Evolutionary conservation across 306 rosid genomes (phyloP).

Genomic region (Trifolium pratense): DNA sequence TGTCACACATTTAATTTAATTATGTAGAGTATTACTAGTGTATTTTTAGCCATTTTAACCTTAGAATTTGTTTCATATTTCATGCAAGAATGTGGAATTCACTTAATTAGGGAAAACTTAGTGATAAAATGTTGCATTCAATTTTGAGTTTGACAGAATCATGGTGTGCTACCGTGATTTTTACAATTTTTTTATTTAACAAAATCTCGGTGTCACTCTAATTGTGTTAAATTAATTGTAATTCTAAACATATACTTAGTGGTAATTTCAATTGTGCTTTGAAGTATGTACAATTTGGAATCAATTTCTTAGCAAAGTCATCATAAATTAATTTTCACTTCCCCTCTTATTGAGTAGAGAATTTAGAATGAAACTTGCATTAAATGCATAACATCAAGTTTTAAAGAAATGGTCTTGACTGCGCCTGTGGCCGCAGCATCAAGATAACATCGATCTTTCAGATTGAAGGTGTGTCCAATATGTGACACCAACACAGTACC

Average conservation of each 20-base stretch:
- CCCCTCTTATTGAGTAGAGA: neutral
- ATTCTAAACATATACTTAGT: too few relatives aligned
- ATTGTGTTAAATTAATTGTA: too few relatives aligned
- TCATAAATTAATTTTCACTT: neutral
- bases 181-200: too few relatives aligned
- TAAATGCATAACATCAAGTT: neutral
- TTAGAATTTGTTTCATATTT: neutral
- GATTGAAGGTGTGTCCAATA: neutral
- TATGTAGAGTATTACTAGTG: neutral
- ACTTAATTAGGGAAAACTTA: neutral
- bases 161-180: neutral
- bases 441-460: neutral
- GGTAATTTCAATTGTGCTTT: neutral
- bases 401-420: neutral
- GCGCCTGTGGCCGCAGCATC: neutral
- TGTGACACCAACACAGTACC: neutral
- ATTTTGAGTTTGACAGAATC: neutral
- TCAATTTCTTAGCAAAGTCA: neutral
- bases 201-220: neutral
- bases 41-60: constrained; percentile 4
- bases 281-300: neutral
- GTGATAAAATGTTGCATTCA: neutral
- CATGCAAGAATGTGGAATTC: neutral
- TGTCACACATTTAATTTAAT: neutral
- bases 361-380: neutral